Conservation (phyloP, 1,139 yeast genomes). For the Debaryomyces coudertii region DNA sequence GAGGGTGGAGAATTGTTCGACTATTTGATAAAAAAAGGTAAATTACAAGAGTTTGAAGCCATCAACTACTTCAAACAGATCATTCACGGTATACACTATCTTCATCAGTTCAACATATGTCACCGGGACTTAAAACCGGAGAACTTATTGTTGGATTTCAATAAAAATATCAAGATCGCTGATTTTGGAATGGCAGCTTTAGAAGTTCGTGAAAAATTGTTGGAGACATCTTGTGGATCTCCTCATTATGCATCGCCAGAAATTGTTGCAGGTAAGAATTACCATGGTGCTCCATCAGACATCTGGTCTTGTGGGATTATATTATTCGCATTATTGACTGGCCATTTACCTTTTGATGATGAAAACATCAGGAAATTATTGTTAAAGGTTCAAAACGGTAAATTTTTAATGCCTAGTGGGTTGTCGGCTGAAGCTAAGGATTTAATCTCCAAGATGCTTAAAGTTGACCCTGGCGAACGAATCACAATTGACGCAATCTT, state of each 20-base stretch:
- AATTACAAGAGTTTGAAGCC: slow-evolving; percentile 87
- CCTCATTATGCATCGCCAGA: slow-evolving; percentile 99
- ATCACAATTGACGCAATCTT: slow-evolving; percentile 75
- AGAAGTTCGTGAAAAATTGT: slow-evolving; percentile 78
- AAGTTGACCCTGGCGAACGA: slow-evolving; percentile 77
- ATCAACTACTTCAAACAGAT: slow-evolving; percentile 89
- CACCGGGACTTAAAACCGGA: slow-evolving; percentile 98
- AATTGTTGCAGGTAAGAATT: slow-evolving; percentile 89
- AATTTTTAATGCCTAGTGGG: slow-evolving; percentile 79
- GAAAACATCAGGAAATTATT: slow-evolving; percentile 86
- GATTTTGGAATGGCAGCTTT: slow-evolving; percentile 99
- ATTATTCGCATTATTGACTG: slow-evolving; percentile 87
- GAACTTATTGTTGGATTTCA: slow-evolving; percentile 81
- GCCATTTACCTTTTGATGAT: slow-evolving; percentile 95
- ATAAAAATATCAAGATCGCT: slow-evolving; percentile 90
- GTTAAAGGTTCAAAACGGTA: slow-evolving; percentile 89
- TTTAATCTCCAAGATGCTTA: slow-evolving; percentile 78
- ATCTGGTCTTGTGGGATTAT: slow-evolving; percentile 99
- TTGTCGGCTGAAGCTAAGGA: slow-evolving; percentile 84
- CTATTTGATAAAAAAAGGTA: slow-evolving; percentile 84
- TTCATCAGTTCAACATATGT: slow-evolving; percentile 91
- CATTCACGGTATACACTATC: slow-evolving; percentile 86
- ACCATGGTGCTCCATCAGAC: slow-evolving; percentile 96
- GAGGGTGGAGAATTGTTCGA: slow-evolving; percentile 98
- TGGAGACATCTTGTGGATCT: slow-evolving; percentile 96